A percentile compares a stretch with the other conserved stretches of the same genome.
Conservation (phyloP, 2,329 filamentous ascomycete genomes). For the Plectosphaerella cucumerina region DNA sequence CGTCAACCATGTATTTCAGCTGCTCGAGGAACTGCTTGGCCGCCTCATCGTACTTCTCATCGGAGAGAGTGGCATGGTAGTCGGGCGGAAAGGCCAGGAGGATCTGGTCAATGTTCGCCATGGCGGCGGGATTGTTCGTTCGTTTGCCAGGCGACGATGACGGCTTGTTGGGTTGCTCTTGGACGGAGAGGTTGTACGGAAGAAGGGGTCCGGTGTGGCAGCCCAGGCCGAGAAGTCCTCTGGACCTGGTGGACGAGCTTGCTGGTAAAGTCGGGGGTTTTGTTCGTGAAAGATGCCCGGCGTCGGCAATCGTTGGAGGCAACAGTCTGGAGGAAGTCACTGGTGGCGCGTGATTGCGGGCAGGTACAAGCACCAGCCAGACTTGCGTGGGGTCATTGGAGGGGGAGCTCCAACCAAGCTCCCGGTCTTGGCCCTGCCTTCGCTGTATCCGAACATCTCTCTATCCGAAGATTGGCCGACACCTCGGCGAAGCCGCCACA, state of each 20-base stretch:
- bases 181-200: no score
- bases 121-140: background rate
- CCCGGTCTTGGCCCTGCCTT: background rate
- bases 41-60: constrained; percentile 31
- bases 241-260: no score
- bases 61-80: background rate
- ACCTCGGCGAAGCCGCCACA: background rate
- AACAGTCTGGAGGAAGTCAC: no score
- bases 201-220: no score
- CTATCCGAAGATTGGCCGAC: background rate
- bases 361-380: no score
- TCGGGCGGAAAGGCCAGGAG: constrained; percentile 39
- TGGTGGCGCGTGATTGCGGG: no score
- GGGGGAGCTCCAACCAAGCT: background rate
- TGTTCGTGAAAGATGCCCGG: no score
- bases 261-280: no score
- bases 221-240: no score
- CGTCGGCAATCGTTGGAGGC: no score
- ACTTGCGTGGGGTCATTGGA: no score
- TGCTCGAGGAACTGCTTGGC: constrained; percentile 31
- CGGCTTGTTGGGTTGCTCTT: no score
- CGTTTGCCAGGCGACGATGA: background rate
- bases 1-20: constrained; percentile 32
- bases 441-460: background rate
- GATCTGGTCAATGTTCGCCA: constrained; percentile 25